Percentiles rank a stretch among this genome's conserved stretches.
Evolutionary conservation across 805 yeast species (phyloP).

Genomic region (Pichia manshurica): DNA sequence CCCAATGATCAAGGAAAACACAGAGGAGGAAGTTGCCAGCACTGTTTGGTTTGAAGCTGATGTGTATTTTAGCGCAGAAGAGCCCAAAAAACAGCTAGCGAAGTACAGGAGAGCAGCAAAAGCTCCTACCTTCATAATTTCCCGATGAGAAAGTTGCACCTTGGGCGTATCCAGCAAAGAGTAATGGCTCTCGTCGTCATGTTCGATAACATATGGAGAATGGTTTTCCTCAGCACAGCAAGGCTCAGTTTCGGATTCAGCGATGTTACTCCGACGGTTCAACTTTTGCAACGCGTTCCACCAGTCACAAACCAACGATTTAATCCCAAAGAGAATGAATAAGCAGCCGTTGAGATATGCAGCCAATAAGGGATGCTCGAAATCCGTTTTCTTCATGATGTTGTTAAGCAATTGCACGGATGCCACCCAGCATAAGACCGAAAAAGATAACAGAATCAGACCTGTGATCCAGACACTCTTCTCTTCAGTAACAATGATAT

Average conservation of each 20-base stretch:
- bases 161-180: slow-evolving; percentile 16
- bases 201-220: not conserved
- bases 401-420: slow-evolving; percentile 45
- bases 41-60: slow-evolving; percentile 50
- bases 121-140: slow-evolving; percentile 33
- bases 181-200: not conserved
- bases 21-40: slow-evolving; percentile 45
- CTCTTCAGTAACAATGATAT: slow-evolving; percentile 34
- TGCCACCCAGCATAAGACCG: slow-evolving; percentile 42
- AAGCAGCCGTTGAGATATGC: slow-evolving; percentile 44
- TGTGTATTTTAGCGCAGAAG: slow-evolving; percentile 42
- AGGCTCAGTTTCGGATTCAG: not conserved
- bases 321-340: slow-evolving; percentile 41
- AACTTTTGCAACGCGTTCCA: not conserved
- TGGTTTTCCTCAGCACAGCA: not conserved
- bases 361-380: slow-evolving; percentile 43
- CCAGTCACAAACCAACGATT: slow-evolving; percentile 23
- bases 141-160: slow-evolving; percentile 20
- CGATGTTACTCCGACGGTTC: not conserved
- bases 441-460: slow-evolving; percentile 34
- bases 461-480: slow-evolving; percentile 41
- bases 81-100: slow-evolving; percentile 35
- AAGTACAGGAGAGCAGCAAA: slow-evolving; percentile 40
- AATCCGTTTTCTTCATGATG: slow-evolving; percentile 43
- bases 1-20: slow-evolving; percentile 45